Evolutionary conservation across 2,329 filamentous ascomycete genomes (phyloP), one percentile per base, ranked within the genome.

Genomic region (Biscogniauxia mediterranea): DNA sequence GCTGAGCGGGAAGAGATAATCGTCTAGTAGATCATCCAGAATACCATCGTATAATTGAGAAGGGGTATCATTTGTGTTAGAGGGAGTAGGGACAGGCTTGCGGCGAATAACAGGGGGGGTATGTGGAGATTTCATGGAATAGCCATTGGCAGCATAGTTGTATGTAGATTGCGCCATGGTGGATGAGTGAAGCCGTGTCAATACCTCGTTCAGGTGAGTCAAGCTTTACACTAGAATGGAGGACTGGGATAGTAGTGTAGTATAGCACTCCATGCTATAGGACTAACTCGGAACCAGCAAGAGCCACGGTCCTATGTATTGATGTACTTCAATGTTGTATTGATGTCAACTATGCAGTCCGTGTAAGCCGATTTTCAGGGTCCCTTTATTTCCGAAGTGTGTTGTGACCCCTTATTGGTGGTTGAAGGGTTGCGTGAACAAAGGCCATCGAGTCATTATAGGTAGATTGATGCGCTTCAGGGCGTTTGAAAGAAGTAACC

Each of bases 1-100:
- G 55, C 11, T 56, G 15, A 57, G 26, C 19, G 64, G 59, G 55
- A 72, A 68, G n/a, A 66, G 59, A 63, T 73, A 71, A 55, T 68
- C 68, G 53, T 71, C 68, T 57, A 70, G 55, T n/a, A 70, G 58
- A 49, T 56, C 55, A 51, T 56, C 55, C 17, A 50, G 42, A 25
- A 32, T 26, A 52, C 65, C 61, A 52, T 51, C 52, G 23, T 52
- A n/a, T 49, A 56, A 42, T 15, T 58, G 51, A n/a, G 55, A 23
- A 15, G 54, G 51, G 13, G 38, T 50, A 52, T 58, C 32, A 42
- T 58, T 53, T 19, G 56, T 17, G 21, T 46, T 53, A 49, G 57
- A 28, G 17, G 38, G 38, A 54, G 55, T 56, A 23, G 65, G 53
- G 13, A 70, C 59, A 1, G 69, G 68, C 49, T 70, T 71, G 51